These are phyloP conservation scores for Aureobasidium sp. DNA, from an alignment of 2,329 filamentous ascomycete genomes.

Conservation along the genomic window DNA sequence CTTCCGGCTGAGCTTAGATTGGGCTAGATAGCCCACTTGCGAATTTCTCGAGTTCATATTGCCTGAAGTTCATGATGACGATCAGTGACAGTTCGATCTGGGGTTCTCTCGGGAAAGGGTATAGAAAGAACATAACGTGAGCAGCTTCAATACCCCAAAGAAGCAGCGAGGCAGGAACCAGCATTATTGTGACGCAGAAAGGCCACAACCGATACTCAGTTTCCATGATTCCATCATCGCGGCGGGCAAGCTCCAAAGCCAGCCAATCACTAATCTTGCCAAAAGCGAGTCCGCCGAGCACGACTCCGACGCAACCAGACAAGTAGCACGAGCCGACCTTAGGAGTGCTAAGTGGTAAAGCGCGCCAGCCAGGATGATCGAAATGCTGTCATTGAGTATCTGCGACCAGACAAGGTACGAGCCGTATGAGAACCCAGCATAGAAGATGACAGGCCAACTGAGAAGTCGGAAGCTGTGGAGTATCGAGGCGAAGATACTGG, in stretches of 20 bases:
- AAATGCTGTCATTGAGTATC: slow-evolving; percentile 12
- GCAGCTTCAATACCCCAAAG: slow-evolving; percentile 32
- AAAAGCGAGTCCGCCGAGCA: slow-evolving; percentile 25
- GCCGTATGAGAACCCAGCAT: slow-evolving; percentile 14
- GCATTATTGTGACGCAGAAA: slow-evolving; percentile 29
- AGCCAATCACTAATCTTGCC: slow-evolving; percentile 36
- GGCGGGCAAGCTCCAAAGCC: slow-evolving; percentile 32
- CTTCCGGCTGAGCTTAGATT: slow-evolving; percentile 22
- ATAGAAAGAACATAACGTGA: not conserved
- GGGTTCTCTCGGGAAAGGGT: not conserved
- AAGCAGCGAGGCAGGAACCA: slow-evolving; percentile 30
- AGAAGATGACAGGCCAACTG: slow-evolving; percentile 7
- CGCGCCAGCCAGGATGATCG: slow-evolving; percentile 17
- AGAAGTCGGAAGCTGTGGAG: not conserved
- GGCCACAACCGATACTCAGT: slow-evolving; percentile 37
- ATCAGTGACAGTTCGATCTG: not conserved
- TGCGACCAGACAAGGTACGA: slow-evolving; percentile 16
- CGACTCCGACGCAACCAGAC: slow-evolving; percentile 24
- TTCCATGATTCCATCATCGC: slow-evolving; percentile 37
- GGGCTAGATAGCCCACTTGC: too few relatives aligned
- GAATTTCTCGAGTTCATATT: not conserved
- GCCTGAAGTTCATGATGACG: slow-evolving; percentile 1
- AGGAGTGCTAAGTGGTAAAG: slow-evolving; percentile 32
- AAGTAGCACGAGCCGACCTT: slow-evolving; percentile 31
- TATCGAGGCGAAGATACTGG: not conserved